phyloP scores from a whole-genome alignment of 1,284 basidiomycete species.

The Ganoderma meredithae region DNA sequence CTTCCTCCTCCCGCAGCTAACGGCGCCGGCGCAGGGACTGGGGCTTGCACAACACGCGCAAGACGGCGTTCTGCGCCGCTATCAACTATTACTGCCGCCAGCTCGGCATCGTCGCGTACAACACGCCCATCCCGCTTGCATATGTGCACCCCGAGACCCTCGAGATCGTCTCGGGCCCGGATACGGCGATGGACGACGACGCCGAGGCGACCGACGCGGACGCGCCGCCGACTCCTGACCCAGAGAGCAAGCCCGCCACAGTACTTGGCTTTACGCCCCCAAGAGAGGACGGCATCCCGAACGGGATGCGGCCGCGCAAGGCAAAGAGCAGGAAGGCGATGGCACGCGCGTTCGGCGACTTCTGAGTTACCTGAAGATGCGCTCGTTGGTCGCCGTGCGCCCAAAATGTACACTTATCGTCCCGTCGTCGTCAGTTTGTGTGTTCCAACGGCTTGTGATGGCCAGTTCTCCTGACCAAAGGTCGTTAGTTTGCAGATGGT shows the following conservation, averaged over 20 bases:
- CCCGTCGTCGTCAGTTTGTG: not conserved
- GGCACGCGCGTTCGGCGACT: slow-evolving; percentile 33
- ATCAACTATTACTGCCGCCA: slow-evolving; percentile 73
- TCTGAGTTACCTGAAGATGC: slow-evolving; percentile 12
- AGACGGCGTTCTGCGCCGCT: slow-evolving; percentile 80
- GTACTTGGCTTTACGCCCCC: slow-evolving; percentile 36
- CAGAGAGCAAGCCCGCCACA: slow-evolving; percentile 12
- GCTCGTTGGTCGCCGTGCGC: not conserved
- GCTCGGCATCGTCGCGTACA: slow-evolving; percentile 67
- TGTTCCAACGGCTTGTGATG: not conserved
- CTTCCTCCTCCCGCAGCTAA: not conserved
- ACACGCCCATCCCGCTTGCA: slow-evolving; percentile 64
- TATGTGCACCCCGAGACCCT: slow-evolving; percentile 52
- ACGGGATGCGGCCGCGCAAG: slow-evolving; percentile 34
- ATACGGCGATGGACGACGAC: slow-evolving; percentile 30
- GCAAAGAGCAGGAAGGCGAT: slow-evolving; percentile 38
- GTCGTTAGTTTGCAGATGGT: no score
- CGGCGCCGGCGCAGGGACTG: slow-evolving; percentile 53
- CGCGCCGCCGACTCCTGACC: slow-evolving; percentile 24
- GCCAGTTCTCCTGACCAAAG: not conserved
- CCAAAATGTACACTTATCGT: not conserved
- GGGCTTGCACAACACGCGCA: slow-evolving; percentile 63
- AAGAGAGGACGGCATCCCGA: slow-evolving; percentile 33
- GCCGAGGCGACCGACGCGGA: slow-evolving; percentile 33
- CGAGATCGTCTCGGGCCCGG: slow-evolving; percentile 30